A percentile compares a stretch with the other conserved stretches of the same genome.
These are phyloP conservation scores for Aspergillus sp. DNA, from an alignment of 2,329 filamentous ascomycete species.

Conservation along the genomic window DNA sequence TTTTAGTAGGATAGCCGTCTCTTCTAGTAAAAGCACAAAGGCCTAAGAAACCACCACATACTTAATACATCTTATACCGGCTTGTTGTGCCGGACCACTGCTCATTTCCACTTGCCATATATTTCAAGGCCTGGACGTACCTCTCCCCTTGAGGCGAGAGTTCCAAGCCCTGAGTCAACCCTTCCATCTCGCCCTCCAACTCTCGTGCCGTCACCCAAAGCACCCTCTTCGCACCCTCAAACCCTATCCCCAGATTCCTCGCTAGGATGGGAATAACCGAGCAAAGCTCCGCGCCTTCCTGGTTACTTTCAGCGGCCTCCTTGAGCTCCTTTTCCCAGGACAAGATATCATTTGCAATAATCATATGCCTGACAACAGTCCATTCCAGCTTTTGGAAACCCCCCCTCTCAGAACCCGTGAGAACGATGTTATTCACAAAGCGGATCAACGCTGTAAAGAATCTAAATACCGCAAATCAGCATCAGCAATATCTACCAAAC, in stretches of 20 bases:
- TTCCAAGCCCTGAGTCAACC: not conserved
- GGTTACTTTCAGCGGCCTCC: not conserved
- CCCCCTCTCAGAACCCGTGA: not conserved
- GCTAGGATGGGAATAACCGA: not conserved
- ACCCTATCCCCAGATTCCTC: not conserved
- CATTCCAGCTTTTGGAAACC: not conserved
- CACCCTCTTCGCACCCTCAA: not conserved
- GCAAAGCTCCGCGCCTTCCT: not conserved
- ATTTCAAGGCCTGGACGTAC: not conserved
- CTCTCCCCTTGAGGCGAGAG: not conserved
- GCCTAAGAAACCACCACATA: no score
- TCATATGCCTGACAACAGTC: not conserved
- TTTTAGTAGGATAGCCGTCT: slow-evolving; percentile 4
- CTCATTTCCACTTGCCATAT: slow-evolving; percentile 1
- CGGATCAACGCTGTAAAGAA: not conserved
- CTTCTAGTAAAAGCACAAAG: no score
- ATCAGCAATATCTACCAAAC: not conserved
- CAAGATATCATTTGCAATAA: not conserved
- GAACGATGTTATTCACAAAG: not conserved
- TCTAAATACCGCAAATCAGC: not conserved
- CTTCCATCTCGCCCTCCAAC: not conserved
- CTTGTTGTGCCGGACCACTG: not conserved
- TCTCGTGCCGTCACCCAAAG: not conserved
- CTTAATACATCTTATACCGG: not conserved
- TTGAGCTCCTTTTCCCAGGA: not conserved